A percentile compares a stretch with the other conserved stretches of the same genome.
Evolutionary conservation across 331 rosid genomes (phyloP).

Genomic region (Malus hybrid): DNA sequence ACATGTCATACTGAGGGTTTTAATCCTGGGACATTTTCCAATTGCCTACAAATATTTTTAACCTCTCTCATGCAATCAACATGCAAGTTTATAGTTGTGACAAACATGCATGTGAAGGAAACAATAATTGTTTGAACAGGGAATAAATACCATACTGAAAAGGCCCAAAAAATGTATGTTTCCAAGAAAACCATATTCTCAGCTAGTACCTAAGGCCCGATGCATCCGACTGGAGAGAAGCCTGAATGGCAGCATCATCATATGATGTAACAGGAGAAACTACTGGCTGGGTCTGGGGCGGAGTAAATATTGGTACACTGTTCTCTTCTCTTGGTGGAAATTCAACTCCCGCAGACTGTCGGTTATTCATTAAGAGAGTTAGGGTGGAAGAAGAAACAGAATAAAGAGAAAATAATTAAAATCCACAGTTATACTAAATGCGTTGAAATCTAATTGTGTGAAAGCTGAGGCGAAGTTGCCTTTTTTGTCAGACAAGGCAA

Average conservation of each 20-base stretch:
- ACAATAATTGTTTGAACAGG: neutral
- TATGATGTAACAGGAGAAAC: conserved; percentile 33
- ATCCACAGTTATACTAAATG: neutral
- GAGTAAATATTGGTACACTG: conserved; percentile 85
- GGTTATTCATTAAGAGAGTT: conserved; percentile 5
- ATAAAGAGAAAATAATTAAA: neutral
- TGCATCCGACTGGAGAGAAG: conserved; percentile 79
- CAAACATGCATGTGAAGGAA: neutral
- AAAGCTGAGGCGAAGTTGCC: neutral
- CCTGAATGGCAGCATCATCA: conserved; percentile 74
- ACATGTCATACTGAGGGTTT: neutral
- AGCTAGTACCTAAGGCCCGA: conserved; percentile 74
- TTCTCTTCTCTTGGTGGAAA: conserved; percentile 80
- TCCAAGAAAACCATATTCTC: neutral
- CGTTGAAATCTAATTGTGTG: neutral
- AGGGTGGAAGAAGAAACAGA: neutral
- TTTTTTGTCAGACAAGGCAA: neutral
- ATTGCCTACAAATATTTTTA: neutral
- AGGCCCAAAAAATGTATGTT: neutral
- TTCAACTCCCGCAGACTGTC: conserved; percentile 82
- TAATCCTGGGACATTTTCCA: neutral
- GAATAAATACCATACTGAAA: neutral
- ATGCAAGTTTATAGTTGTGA: neutral
- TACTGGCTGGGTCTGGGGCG: conserved; percentile 84
- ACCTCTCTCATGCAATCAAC: neutral